Evolutionary conservation across 1,139 yeast genomes (phyloP).

Genomic region (Scheffersomyces parashehatae): DNA sequence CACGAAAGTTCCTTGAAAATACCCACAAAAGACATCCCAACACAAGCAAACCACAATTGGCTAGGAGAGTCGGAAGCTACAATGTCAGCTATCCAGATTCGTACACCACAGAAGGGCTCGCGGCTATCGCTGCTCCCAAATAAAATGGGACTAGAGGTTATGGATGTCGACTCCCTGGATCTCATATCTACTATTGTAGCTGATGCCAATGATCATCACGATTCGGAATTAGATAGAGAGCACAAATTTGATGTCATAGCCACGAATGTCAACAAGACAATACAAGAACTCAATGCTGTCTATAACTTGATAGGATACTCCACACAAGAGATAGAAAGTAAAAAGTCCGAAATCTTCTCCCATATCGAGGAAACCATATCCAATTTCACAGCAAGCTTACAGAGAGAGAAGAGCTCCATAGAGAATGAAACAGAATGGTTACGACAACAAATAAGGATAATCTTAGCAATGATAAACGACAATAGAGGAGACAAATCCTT

Average conservation of each 20-base stretch:
- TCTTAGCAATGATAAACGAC: conserved; percentile 45
- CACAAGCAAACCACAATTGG: not conserved
- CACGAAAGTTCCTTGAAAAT: not conserved
- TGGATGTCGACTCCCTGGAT: conserved; percentile 10
- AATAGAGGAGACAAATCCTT: conserved; percentile 29
- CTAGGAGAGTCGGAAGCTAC: too few relatives aligned
- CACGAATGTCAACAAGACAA: conserved; percentile 30
- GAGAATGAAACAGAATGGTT: conserved; percentile 51
- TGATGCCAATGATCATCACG: conserved; percentile 1
- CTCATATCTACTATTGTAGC: conserved; percentile 9
- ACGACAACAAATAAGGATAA: conserved; percentile 43
- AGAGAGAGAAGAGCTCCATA: conserved; percentile 39
- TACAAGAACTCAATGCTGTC: conserved; percentile 32
- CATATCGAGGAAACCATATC: conserved; percentile 42
- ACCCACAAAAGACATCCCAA: not conserved
- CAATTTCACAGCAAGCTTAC: conserved; percentile 32
- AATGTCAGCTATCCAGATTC: too few relatives aligned
- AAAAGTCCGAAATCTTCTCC: conserved; percentile 40
- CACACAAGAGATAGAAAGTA: conserved; percentile 30
- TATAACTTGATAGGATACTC: conserved; percentile 44
- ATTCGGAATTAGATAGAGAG: conserved; percentile 1
- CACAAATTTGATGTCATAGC: conserved; percentile 9
- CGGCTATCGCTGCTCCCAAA: too few relatives aligned
- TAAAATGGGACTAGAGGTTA: not conserved
- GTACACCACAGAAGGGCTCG: too few relatives aligned